Evolutionary conservation across 2,329 filamentous ascomycete genomes (phyloP), one percentile per base, ranked within the genome.

Genomic region (Scedosporium boydii): DNA sequence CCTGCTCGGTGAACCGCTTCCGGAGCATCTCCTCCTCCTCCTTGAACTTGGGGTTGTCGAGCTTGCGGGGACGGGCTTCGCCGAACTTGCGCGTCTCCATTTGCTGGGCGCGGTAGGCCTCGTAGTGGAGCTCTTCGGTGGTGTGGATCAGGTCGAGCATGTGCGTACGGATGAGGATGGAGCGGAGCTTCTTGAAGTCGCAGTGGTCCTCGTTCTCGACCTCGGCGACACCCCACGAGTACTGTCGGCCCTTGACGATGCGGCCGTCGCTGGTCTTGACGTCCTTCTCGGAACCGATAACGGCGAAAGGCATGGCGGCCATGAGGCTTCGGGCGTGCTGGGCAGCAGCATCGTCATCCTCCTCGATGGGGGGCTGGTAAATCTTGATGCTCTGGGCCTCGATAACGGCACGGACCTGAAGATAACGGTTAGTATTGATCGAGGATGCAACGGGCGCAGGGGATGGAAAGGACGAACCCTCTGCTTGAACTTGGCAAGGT

Each of bases 11-110:
- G 81, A 99, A 99, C 70, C 96, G 87, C 87, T 99, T 99, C 80
- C 95, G 88, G 68, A 99, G 87, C 66, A 91, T 90, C 84, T 99
- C 95, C 76, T 99, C 95, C 79, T 99, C 95, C 77, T 99, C 95
- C 87, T 99, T 99, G 86, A 98, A 99, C 84, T 99, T 99, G 80
- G 95, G 95, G 84, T 99, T 99, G 82, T 99, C 95, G 71, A 99
- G 84, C 86, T 99, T 99, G 78, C 93, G 86, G 70, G 95, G 95
- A 69, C 93, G 88, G 64, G 93, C 93, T 82, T 99, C 96, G 78
- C 95, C 95, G 70, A 99, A 98, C 81, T 99, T 99, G 80, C 95
- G 87, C 59, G 95, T 99, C 84, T 99, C 95, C 95, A 99, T 99
- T 80, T 99, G 96, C 78, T 96, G 91, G 62, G 95, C 95, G 71